A percentile compares a stretch with the other conserved stretches of the same genome.
Conservation (phyloP, 108 stramenopile genomes). For the Nitzschia sp. region DNA sequence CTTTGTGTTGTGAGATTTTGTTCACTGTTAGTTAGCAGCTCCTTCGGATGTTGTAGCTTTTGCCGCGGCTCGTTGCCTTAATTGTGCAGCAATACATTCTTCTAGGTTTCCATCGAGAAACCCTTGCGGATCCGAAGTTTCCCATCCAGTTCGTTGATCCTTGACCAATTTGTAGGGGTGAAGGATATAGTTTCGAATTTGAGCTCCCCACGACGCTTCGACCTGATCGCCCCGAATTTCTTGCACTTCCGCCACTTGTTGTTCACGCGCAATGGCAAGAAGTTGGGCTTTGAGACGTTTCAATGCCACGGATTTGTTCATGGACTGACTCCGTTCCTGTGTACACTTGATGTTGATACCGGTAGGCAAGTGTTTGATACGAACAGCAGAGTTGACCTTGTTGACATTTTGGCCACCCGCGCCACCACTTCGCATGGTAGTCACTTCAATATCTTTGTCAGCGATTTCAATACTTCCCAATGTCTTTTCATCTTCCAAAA, state of each 20-base stretch:
- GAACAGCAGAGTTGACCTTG: constrained; percentile 97
- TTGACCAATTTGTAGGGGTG: constrained; percentile 98
- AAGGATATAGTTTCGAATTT: constrained; percentile 96
- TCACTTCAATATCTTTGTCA: constrained; percentile 80
- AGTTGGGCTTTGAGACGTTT: constrained; percentile 83
- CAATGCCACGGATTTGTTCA: constrained; percentile 88
- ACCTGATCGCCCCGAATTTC: constrained; percentile 83
- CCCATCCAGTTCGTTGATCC: constrained; percentile 88
- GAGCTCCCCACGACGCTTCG: constrained; percentile 92
- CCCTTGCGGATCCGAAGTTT: constrained; percentile 77
- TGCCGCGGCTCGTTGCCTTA: constrained; percentile 56
- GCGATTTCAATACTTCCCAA: constrained; percentile 70
- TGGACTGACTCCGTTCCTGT: constrained; percentile 91
- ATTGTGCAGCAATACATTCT: constrained; percentile 66
- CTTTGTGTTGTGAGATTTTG: no score
- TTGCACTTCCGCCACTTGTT: constrained; percentile 58
- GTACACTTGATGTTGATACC: constrained; percentile 91
- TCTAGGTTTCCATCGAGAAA: constrained; percentile 89
- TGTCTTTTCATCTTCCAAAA: constrained; percentile 71
- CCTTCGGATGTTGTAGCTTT: constrained; percentile 19
- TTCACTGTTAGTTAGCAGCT: neutral
- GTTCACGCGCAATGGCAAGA: constrained; percentile 71
- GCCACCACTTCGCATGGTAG: constrained; percentile 86
- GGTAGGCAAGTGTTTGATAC: constrained; percentile 95
- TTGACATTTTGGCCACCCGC: constrained; percentile 99